A percentile compares a stretch with the other conserved stretches of the same genome.
Evolutionary conservation across 2,329 filamentous ascomycete species (phyloP).

Genomic region (Claviceps pusilla): DNA sequence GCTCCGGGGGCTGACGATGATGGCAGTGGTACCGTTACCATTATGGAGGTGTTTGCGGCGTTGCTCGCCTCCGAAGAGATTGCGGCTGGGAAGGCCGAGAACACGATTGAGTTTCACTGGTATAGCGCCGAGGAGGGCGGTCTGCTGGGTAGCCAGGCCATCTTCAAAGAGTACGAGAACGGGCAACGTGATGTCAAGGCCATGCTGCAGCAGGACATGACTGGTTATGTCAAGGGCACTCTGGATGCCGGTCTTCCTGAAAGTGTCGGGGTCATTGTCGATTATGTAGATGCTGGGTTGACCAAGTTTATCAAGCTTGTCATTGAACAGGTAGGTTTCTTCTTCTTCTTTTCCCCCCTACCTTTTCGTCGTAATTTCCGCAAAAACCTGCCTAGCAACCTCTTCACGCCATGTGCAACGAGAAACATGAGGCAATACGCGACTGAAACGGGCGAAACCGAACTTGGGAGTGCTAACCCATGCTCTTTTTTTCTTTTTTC

Average conservation of each 20-base stretch:
- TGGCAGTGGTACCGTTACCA: slow-evolving; percentile 83
- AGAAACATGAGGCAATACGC: too few species aligned
- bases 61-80: slow-evolving; percentile 61
- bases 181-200: slow-evolving; percentile 65
- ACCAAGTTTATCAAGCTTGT: slow-evolving; percentile 85
- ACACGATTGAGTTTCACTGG: slow-evolving; percentile 95
- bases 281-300: slow-evolving; percentile 70
- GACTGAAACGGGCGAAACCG: neutral
- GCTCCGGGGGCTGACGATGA: slow-evolving; percentile 94
- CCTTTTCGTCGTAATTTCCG: too few species aligned
- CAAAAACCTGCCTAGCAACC: too few species aligned
- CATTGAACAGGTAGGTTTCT: slow-evolving; percentile 38
- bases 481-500: neutral
- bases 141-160: slow-evolving; percentile 72
- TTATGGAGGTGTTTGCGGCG: slow-evolving; percentile 76
- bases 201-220: slow-evolving; percentile 99
- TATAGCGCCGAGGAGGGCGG: slow-evolving; percentile 85
- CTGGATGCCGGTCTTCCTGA: slow-evolving; percentile 69
- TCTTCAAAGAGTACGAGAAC: slow-evolving; percentile 71
- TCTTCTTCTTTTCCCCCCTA: too few species aligned
- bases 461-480: neutral
- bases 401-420: too few species aligned
- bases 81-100: slow-evolving; percentile 53
- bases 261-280: slow-evolving; percentile 81
- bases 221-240: slow-evolving; percentile 71